Percentiles rank a stretch among this genome's conserved stretches.
phyloP scores from a whole-genome alignment of 176 grass and related monocot species.

The Tillandsia leiboldiana region DNA sequence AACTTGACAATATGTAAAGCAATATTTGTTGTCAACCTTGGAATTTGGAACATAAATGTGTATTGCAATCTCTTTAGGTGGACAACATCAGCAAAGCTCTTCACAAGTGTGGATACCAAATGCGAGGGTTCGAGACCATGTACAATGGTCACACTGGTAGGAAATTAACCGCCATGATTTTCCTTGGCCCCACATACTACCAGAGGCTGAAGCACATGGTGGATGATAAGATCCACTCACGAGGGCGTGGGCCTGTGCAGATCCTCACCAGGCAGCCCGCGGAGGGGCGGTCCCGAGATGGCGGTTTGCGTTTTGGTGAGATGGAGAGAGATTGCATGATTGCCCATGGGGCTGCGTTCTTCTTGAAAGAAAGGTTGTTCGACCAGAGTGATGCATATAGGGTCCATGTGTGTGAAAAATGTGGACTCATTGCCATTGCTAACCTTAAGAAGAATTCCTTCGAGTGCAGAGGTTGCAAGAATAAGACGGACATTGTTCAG shows the following conservation, averaged over 20 bases:
- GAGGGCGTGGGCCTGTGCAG: conserved; percentile 90
- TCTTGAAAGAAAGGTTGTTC: conserved; percentile 94
- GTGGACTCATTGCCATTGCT: conserved; percentile 85
- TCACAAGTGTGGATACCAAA: conserved; percentile 95
- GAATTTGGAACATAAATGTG: background rate
- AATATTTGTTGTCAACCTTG: background rate
- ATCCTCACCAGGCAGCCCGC: conserved; percentile 91
- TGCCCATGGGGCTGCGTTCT: conserved; percentile 90
- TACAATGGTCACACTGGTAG: conserved; percentile 97
- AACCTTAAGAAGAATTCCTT: conserved; percentile 99
- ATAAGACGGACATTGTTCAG: conserved; percentile 97
- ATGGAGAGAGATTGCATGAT: conserved; percentile 99
- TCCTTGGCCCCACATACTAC: conserved; percentile 94
- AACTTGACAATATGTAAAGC: background rate
- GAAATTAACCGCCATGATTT: conserved; percentile 76
- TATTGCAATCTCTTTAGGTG: conserved; percentile 37
- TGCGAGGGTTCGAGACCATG: conserved; percentile 98
- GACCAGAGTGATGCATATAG: conserved; percentile 96
- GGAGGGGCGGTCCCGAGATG: conserved; percentile 82
- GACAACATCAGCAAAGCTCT: conserved; percentile 90
- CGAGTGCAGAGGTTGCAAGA: conserved; percentile 93
- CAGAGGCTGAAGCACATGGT: conserved; percentile 97
- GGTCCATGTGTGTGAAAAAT: conserved; percentile 98
- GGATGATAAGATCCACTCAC: conserved; percentile 94
- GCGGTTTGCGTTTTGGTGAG: conserved; percentile 91